These are phyloP conservation scores for Neopestalotiopsis rosae DNA, from an alignment of 2,329 filamentous ascomycete species.

Conservation along the genomic window DNA sequence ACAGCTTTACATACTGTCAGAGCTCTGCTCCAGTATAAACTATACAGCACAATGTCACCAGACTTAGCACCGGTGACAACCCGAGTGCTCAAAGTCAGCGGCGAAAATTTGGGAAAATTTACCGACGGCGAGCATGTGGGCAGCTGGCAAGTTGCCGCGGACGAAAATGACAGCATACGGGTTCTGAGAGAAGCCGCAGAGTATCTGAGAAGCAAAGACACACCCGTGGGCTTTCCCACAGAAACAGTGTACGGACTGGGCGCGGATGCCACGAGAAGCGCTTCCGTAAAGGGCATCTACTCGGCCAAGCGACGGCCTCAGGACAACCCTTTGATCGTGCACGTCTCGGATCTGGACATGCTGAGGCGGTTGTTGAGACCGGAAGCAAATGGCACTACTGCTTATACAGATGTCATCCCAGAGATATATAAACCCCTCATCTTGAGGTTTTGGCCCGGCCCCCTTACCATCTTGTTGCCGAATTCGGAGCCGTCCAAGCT, in stretches of 20 bases:
- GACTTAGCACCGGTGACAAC: slow-evolving; percentile 31
- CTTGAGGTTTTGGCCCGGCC: slow-evolving; percentile 89
- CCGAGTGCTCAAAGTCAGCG: slow-evolving; percentile 29
- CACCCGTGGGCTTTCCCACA: slow-evolving; percentile 92
- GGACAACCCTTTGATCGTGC: slow-evolving; percentile 95
- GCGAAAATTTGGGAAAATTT: slow-evolving; percentile 32
- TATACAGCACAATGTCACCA: slow-evolving; percentile 37
- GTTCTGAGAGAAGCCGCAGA: slow-evolving; percentile 68
- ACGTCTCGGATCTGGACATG: slow-evolving; percentile 83
- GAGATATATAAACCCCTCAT: slow-evolving; percentile 80
- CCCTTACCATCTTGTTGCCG: slow-evolving; percentile 87
- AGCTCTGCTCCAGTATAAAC: slow-evolving; percentile 28
- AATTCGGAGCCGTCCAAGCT: slow-evolving; percentile 73
- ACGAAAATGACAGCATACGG: slow-evolving; percentile 27
- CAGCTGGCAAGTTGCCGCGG: slow-evolving; percentile 34
- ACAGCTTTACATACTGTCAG: slow-evolving; percentile 30
- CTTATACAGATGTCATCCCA: slow-evolving; percentile 59
- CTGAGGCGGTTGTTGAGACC: slow-evolving; percentile 64
- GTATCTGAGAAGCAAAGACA: slow-evolving; percentile 67
- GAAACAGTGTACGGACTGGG: slow-evolving; percentile 97
- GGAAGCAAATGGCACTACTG: slow-evolving; percentile 27
- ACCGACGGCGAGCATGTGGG: slow-evolving; percentile 28
- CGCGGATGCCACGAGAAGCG: slow-evolving; percentile 89
- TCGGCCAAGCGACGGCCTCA: slow-evolving; percentile 86
- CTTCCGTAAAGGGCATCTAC: slow-evolving; percentile 90